Base-by-base conservation (phyloP, 805 yeast species). In the Maudiozyma barnettii region DNA sequence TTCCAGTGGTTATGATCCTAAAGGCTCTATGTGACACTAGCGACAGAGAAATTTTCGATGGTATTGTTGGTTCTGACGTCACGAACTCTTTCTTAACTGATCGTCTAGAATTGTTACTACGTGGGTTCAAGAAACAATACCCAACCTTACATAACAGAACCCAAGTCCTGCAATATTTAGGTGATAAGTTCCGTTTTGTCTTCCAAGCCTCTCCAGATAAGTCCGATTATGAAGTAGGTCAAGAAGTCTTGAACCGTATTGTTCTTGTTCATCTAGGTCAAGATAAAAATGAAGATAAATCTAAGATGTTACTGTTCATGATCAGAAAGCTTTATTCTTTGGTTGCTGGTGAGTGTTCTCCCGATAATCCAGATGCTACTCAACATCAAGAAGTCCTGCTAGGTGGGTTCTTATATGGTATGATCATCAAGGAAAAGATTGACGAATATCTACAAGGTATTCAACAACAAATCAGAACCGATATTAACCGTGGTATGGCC, bases 281-380 rank as follows among this genome's bases (percentile, higher is more conserved):
- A 19, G 58, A 77, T 22, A 74, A 79, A 53, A 78, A 80, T 59
- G 71, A 67, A 45, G 96, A 89, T 66, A 93, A 93, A 70, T 89
- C 87, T 67, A 76, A 88, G 61, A 73, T 90, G 82, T 70, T 93
- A 51, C 68, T 90, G 51, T 93, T 90, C 70, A 93, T 93, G 98
- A 82, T 93, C 59, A 80, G 98, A 74, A 93, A 93, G 69, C 76
- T 93, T 51, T 93, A 93, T 66, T 77, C 98, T 0, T 75, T 93
- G 54, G 98, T 91, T 41, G 96, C 96, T 35, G 97, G 97, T 51
- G 96, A 91, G 64, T 91, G 97, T 67, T 73, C 90, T 45, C 91
- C 96, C 16, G 99, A 93, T 67, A 93, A 93, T 70, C 99, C 99
- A 64, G 99, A 93, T 81, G 95, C 98, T 44, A 87, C 96, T 9